Base-by-base conservation (phyloP, 495 filamentous ascomycete species). In the Chaetomidium leptoderma region DNA sequence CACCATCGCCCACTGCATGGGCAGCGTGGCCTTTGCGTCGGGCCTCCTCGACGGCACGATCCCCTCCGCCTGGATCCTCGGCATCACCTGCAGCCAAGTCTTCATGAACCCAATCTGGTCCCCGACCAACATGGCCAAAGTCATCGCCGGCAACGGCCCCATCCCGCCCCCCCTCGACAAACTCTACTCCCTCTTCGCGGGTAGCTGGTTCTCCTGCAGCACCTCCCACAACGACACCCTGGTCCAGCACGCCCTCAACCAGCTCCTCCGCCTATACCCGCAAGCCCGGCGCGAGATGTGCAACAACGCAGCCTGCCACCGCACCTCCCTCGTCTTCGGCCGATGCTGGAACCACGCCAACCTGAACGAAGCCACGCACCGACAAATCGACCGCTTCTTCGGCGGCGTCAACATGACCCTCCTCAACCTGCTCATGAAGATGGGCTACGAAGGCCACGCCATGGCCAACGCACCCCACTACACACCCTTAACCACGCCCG, bases 11-110 rank as follows among this genome's bases (percentile, higher is more conserved):
- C 86, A 89, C 67, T 89, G 86, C 66, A 82, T 82, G 72, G 86
- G 86, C 45, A 78, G 80, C 17, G 80, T 88, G 0, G 79, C 85
- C 13, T 76, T 83, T 24, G 70, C 75, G 0, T 72, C 75, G 32
- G 86, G 83, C 36, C 71, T 89, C 0, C 76, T 89, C 3, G 84
- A 87, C 64, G 85, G 85, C 44, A 82, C 78, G 0, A 84, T 88
- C 58, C 77, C 80, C 4, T 48, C 75, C 0, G 62, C 66, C 24
- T 86, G 81, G 80, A 76, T 87, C 65, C 68, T 70, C 36, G 86
- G 86, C n/a, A 71, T 87, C 42, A 84, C 81, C 1, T 79, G 77
- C 58, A 82, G 77, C 35, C 79, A 85, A 32, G 84, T 87, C 2
- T 87, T 89, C 72, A 78, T 84, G 69, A 81, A 85, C 65, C 84